Base-by-base conservation (phyloP, 78 protist species). In the Chrysochromulina tobinii region DNA sequence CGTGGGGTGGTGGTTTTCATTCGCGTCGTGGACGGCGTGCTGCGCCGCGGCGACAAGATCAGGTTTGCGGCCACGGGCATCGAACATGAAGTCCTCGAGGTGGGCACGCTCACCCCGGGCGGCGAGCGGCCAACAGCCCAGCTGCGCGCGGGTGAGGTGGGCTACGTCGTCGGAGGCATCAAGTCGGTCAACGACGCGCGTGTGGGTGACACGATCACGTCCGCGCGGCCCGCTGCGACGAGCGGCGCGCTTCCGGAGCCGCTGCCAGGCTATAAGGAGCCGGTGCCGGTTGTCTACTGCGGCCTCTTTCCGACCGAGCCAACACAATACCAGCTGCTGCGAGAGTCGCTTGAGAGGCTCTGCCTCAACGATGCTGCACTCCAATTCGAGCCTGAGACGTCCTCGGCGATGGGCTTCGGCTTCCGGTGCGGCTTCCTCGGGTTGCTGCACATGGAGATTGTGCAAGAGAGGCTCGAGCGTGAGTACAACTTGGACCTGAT, bases 381-480 rank as follows among this genome's bases (percentile, higher is more conserved):
- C 48, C 1, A 0, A 9, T 7, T 21, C 11, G 64, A 54, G 64
- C 8, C 25, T 8, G 61, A 50, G 50, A 0, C 2, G 50, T 79
- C 87, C 8, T 20, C 18, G 20, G 20, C 87, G 27, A 59, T 79
- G 51, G 87, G 87, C 54, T 17, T 5, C 18, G 87, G 87, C 51
- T 11, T 79, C n/a, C 87, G 90, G 64, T 94, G 96, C 81, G 99
- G 99, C 7, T 98, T 98, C 93, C 94, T 97, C 15, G 99, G 99
- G 8, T 77, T 97, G 66, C 95, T 98, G 61, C 99, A 98, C 92
- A 95, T 98, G 98, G 97, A 96, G 27, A 98, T 58, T 4, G 89
- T 61, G 66, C 59, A 50, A 57, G 18, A 38, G 77, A 73, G 69
- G 61, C 58, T 50, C 7, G 17, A 3, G 79, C 53, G 9, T n/a